Percentiles rank a stretch among this genome's conserved stretches.
Conservation (phyloP, 169 alveolate species). For the Eimeria necatrix region DNA sequence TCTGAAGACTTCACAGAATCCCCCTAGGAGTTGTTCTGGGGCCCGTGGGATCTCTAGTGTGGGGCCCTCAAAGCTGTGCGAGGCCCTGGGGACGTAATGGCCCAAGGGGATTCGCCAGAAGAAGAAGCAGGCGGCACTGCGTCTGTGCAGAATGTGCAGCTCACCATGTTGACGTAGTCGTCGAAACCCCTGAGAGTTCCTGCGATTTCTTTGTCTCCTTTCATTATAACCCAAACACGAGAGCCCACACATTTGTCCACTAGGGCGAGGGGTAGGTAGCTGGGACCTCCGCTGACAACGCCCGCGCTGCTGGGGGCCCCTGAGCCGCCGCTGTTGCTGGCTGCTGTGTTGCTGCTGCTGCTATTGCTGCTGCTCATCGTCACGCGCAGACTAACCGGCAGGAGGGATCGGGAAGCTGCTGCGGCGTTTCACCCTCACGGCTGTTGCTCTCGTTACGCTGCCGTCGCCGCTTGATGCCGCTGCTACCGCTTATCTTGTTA, state of each 20-base stretch:
- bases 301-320: neutral
- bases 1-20: neutral
- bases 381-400: neutral
- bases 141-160: neutral
- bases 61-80: too few species aligned
- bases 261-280: constrained; percentile 94
- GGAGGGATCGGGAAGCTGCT: too few species aligned
- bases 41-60: neutral
- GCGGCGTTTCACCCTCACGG: too few species aligned
- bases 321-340: neutral
- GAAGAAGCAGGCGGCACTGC: neutral
- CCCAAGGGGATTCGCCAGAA: neutral
- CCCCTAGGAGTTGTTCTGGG: neutral
- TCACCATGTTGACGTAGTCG: constrained; percentile 96
- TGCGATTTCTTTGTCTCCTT: constrained; percentile 88
- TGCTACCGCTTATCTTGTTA: too few species aligned
- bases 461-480: too few species aligned
- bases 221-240: constrained; percentile 93
- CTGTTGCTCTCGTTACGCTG: too few species aligned
- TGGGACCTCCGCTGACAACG: constrained; percentile 81
- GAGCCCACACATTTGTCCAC: constrained; percentile 97
- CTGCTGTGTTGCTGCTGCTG: constrained; percentile 7
- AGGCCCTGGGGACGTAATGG: neutral
- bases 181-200: constrained; percentile 96
- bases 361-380: neutral